These are phyloP conservation scores for Mycena belliarum DNA, from an alignment of 768 basidiomycete genomes.

Conservation along the genomic window DNA sequence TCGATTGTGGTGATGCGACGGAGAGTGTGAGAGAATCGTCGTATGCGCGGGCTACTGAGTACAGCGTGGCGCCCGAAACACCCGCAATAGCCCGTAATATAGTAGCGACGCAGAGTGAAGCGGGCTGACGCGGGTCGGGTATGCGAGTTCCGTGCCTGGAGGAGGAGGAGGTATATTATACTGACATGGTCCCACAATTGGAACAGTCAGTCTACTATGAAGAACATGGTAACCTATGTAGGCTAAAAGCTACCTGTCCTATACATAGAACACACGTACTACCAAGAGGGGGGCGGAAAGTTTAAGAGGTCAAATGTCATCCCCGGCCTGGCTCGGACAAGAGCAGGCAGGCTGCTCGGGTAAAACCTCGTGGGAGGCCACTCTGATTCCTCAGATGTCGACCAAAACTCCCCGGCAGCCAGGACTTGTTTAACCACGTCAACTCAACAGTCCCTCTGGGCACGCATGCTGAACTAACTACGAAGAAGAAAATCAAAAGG, in stretches of 20 bases:
- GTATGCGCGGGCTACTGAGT: too few relatives aligned
- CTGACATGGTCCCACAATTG: too few relatives aligned
- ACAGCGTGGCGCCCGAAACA: too few relatives aligned
- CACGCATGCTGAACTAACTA: conserved; percentile 5
- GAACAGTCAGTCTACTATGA: background rate
- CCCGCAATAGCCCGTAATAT: too few relatives aligned
- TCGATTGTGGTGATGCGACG: too few relatives aligned
- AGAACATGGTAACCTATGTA: background rate
- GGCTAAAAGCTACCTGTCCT: conserved; percentile 3
- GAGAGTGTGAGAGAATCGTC: too few relatives aligned
- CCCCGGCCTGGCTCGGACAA: conserved; percentile 7
- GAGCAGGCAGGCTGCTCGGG: conserved; percentile 1
- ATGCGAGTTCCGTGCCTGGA: too few relatives aligned
- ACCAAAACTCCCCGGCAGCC: conserved; percentile 4
- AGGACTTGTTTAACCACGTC: background rate
- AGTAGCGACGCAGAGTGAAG: too few relatives aligned
- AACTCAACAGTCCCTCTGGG: conserved; percentile 9
- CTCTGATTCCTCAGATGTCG: background rate
- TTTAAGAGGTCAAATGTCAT: background rate
- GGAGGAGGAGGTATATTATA: too few relatives aligned
- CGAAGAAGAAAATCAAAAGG: background rate
- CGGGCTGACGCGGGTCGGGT: too few relatives aligned
- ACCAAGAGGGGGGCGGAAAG: background rate
- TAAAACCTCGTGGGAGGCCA: background rate
- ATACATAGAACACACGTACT: conserved; percentile 9